phyloP scores from a whole-genome alignment of 2,329 filamentous ascomycete genomes.

The Ascomycota sp. region DNA sequence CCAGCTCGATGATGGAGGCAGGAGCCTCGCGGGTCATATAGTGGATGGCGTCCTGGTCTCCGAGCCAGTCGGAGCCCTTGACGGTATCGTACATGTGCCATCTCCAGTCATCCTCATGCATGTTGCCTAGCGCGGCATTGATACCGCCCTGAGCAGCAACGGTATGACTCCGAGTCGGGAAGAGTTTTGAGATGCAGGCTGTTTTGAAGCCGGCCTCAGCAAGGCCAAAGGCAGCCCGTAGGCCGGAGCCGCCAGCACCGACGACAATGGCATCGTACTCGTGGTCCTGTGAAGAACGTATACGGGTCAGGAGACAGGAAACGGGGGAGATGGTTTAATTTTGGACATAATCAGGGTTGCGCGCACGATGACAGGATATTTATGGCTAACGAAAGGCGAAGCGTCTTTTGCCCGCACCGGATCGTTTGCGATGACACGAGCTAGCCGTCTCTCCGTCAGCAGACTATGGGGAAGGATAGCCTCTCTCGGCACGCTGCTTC shows the following conservation, averaged over 20 bases:
- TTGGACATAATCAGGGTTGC: not conserved
- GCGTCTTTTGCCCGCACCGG: conserved; percentile 87
- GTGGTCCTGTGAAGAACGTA: conserved; percentile 49
- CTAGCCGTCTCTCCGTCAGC: conserved; percentile 17
- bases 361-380: conserved; percentile 86
- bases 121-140: conserved; percentile 79
- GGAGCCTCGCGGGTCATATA: conserved; percentile 96
- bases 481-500: not conserved
- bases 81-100: conserved; percentile 99
- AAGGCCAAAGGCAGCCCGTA: conserved; percentile 68
- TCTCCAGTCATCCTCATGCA: conserved; percentile 96
- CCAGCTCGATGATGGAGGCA: conserved; percentile 77
- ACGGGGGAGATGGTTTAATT: conserved; percentile 1
- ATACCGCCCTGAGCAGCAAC: conserved; percentile 70
- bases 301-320: conserved; percentile 43
- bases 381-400: conserved; percentile 63
- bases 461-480: no score
- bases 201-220: conserved; percentile 82
- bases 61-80: conserved; percentile 93
- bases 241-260: conserved; percentile 61
- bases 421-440: conserved; percentile 68
- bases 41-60: conserved; percentile 93
- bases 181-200: conserved; percentile 71
- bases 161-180: conserved; percentile 70
- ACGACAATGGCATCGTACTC: conserved; percentile 97